A percentile compares a stretch with the other conserved stretches of the same genome.
Evolutionary conservation across 768 basidiomycete genomes (phyloP).

Genomic region (Tricholomella constricta): DNA sequence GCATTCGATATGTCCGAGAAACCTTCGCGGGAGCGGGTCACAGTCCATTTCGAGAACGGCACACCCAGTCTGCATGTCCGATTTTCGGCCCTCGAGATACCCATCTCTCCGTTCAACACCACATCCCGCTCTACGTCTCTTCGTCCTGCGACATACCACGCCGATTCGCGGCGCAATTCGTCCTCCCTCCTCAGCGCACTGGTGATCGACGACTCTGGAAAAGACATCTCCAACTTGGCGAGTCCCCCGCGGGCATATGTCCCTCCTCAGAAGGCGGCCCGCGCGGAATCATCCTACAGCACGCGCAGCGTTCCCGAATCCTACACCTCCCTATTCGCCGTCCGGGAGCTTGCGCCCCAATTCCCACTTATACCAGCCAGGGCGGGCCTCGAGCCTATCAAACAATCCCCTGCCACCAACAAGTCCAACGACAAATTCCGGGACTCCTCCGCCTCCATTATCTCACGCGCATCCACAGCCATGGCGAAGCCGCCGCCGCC

Average conservation of each 20-base stretch:
- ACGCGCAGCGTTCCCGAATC: conserved; percentile 33
- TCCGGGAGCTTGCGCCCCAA: conserved; percentile 52
- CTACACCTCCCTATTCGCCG: conserved; percentile 42
- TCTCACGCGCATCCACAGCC: neutral
- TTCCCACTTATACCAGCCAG: conserved; percentile 54
- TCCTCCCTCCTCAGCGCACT: conserved; percentile 1
- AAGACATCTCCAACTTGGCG: neutral
- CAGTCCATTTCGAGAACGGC: conserved; percentile 45
- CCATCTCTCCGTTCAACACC: conserved; percentile 37
- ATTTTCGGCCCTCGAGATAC: conserved; percentile 51
- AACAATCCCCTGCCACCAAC: conserved; percentile 1
- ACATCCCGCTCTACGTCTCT: neutral
- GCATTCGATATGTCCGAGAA: neutral
- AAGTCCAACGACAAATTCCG: conserved; percentile 1
- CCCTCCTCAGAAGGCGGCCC: neutral
- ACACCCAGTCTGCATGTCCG: conserved; percentile 57
- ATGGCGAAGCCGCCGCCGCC: neutral
- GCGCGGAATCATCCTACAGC: conserved; percentile 9
- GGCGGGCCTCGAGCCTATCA: conserved; percentile 23
- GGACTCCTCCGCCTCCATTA: conserved; percentile 8
- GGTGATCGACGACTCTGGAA: neutral
- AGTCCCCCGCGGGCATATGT: neutral
- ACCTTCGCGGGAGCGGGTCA: conserved; percentile 45
- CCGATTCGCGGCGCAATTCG: neutral
- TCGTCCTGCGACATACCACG: neutral